Percentiles rank a stretch among this genome's conserved stretches.
Evolutionary conservation across 768 basidiomycete species (phyloP).

Genomic region (Russula lepida): DNA sequence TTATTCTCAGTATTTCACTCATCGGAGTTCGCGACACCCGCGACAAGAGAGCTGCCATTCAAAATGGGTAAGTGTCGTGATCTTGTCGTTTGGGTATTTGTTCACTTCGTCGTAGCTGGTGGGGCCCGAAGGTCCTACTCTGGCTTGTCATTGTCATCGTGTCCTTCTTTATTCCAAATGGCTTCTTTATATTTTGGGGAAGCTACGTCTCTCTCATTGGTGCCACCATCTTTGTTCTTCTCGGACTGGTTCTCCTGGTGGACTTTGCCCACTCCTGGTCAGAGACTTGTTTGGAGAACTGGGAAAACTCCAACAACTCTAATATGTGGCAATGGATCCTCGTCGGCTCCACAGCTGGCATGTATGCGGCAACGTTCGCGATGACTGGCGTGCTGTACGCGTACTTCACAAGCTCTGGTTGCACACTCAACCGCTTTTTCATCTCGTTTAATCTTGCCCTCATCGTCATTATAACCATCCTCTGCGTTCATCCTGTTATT

Average conservation of each 20-base stretch:
- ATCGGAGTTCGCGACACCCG: slow-evolving; percentile 85
- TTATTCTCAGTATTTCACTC: slow-evolving; percentile 67
- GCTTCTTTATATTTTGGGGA: slow-evolving; percentile 97
- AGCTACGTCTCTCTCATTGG: slow-evolving; percentile 89
- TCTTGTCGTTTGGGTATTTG: slow-evolving; percentile 5
- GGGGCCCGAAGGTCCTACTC: slow-evolving; percentile 91
- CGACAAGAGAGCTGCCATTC: slow-evolving; percentile 88
- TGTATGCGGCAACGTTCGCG: slow-evolving; percentile 79
- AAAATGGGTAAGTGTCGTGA: slow-evolving; percentile 70
- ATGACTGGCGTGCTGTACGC: slow-evolving; percentile 84
- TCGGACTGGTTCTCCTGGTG: slow-evolving; percentile 93
- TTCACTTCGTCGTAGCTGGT: slow-evolving; percentile 57
- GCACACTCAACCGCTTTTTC: slow-evolving; percentile 93
- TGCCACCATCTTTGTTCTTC: slow-evolving; percentile 89
- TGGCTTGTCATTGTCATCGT: slow-evolving; percentile 77
- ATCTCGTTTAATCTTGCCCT: slow-evolving; percentile 89
- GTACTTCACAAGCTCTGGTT: slow-evolving; percentile 83
- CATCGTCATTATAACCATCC: slow-evolving; percentile 66
- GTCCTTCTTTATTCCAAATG: slow-evolving; percentile 94
- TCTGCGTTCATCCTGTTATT: slow-evolving; percentile 76
- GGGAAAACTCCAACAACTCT: slow-evolving; percentile 74
- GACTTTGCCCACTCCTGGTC: slow-evolving; percentile 99
- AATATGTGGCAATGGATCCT: slow-evolving; percentile 95
- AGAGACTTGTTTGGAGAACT: slow-evolving; percentile 91
- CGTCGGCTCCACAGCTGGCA: slow-evolving; percentile 81